Conservation (phyloP, 805 yeast genomes). For the Cyberlindnera americana region DNA sequence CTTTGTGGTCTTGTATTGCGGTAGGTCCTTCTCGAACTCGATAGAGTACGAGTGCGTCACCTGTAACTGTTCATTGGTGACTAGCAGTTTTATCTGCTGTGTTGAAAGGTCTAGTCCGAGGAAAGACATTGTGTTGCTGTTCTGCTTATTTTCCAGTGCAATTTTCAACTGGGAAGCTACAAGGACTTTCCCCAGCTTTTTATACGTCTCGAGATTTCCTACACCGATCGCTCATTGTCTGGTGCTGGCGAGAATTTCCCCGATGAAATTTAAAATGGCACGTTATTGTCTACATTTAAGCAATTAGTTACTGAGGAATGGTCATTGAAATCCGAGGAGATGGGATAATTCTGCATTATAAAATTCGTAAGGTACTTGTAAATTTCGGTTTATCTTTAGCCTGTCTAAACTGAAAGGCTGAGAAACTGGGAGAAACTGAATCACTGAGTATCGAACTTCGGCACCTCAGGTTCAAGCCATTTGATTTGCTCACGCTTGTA, state of each 20-base stretch:
- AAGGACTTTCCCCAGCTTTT: neutral
- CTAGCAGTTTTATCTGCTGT: constrained; percentile 79
- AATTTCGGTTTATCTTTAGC: too few relatives aligned
- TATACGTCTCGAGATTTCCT: neutral
- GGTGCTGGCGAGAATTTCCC: constrained; percentile 8
- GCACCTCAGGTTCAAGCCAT: constrained; percentile 20
- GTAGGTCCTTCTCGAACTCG: constrained; percentile 66
- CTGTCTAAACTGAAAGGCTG: too few relatives aligned
- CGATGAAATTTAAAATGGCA: neutral
- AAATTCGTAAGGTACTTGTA: too few relatives aligned
- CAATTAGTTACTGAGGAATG: too few relatives aligned
- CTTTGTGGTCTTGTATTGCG: constrained; percentile 59
- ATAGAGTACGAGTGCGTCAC: constrained; percentile 57
- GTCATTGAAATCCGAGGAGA: too few relatives aligned
- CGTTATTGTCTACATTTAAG: neutral
- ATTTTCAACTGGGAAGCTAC: too few relatives aligned
- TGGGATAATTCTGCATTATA: too few relatives aligned
- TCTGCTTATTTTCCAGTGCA: too few relatives aligned
- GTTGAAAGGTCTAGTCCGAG: constrained; percentile 87
- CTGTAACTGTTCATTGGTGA: constrained; percentile 50
- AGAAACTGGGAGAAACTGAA: too few relatives aligned
- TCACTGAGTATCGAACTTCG: constrained; percentile 7
- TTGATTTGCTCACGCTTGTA: constrained; percentile 9
- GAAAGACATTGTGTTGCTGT: too few relatives aligned
- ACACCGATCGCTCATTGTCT: too few relatives aligned